A percentile compares a stretch with the other conserved stretches of the same genome.
Evolutionary conservation across 2,329 filamentous ascomycete genomes (phyloP).

Genomic region (Salinomyces thailandicus): DNA sequence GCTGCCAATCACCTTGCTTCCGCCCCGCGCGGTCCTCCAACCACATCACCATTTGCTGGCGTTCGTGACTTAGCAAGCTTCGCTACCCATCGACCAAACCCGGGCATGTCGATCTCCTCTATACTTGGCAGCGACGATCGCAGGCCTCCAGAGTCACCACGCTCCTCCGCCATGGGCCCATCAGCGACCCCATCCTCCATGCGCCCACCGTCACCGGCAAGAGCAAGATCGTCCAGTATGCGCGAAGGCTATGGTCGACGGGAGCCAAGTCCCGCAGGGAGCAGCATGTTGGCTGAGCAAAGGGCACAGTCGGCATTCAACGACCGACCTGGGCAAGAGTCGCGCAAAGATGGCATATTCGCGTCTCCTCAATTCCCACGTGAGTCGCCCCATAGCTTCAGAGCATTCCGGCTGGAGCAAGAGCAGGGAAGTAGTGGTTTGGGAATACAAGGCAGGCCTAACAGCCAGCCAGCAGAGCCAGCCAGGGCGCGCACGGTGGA

Average conservation of each 20-base stretch:
- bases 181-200: conserved; percentile 30
- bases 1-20: conserved; percentile 21
- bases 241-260: conserved; percentile 21
- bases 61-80: conserved; percentile 47
- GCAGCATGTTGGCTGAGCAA: conserved; percentile 16
- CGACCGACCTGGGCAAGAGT: conserved; percentile 17
- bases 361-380: conserved; percentile 22
- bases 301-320: conserved; percentile 13
- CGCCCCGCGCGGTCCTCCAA: conserved; percentile 34
- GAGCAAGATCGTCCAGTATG: conserved; percentile 29
- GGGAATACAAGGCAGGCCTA: conserved; percentile 20
- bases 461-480: conserved; percentile 25
- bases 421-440: conserved; percentile 18
- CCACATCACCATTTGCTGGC: conserved; percentile 35
- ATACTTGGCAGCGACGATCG: conserved; percentile 45
- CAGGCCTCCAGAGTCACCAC: conserved; percentile 23
- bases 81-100: conserved; percentile 44
- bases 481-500: conserved; percentile 13
- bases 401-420: conserved; percentile 17
- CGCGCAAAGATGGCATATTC: conserved; percentile 22
- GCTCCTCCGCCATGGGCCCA: conserved; percentile 15
- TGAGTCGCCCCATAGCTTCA: conserved; percentile 24
- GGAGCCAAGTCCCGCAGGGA: conserved; percentile 18
- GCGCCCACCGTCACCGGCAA: conserved; percentile 38
- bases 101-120: conserved; percentile 65